Evolutionary conservation across 768 basidiomycete genomes (phyloP), one percentile per base, ranked within the genome.

Genomic region (Suillus brevipes): DNA sequence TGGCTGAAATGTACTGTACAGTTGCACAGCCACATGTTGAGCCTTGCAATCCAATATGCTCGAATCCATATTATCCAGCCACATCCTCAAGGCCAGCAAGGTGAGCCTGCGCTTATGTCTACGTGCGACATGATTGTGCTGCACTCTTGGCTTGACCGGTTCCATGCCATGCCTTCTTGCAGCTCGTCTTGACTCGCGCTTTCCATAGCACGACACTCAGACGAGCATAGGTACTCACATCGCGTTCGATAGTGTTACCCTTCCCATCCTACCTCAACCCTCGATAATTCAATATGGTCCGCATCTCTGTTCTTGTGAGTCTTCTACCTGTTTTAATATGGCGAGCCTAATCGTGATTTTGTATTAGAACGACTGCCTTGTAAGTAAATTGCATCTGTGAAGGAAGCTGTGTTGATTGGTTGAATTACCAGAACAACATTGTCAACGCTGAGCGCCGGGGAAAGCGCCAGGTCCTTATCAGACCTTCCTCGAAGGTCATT

Each of bases 371-470:
- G 86, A 86, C 85, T 92, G 81, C 74, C 77, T 83, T 64, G 83
- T 81, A 71, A 74, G 79, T 75, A 64, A 25, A 31, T 34, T 5
- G 31, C 43, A 28, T 42, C 38, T 59, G 31, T 13, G 25, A 36
- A 10, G 18, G 25, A 28, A n/a, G 34, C 36, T 25, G 7, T 31
- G 4, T 59, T 37, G 14, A 23, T 56, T 50, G 34, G 31, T 50
- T 67, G n/a, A 52, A 18, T 63, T 59, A 43, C 1, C 77, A 91
- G 88, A 98, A 97, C 89, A 97, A 93, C 88, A 97, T 98, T 71
- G 94, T 97, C 89, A 99, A 99, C 72, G 97, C 97, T 75, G 97
- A 99, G 85, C 94, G 95, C 78, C 93, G 95, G 76, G 97, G 97
- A 75, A 99, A 99, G 85, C 94, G 97, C 74, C 97, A 99, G 83